These are phyloP conservation scores for Exophiala sp. DNA, from an alignment of 2,329 filamentous ascomycete genomes.

Conservation along the genomic window DNA sequence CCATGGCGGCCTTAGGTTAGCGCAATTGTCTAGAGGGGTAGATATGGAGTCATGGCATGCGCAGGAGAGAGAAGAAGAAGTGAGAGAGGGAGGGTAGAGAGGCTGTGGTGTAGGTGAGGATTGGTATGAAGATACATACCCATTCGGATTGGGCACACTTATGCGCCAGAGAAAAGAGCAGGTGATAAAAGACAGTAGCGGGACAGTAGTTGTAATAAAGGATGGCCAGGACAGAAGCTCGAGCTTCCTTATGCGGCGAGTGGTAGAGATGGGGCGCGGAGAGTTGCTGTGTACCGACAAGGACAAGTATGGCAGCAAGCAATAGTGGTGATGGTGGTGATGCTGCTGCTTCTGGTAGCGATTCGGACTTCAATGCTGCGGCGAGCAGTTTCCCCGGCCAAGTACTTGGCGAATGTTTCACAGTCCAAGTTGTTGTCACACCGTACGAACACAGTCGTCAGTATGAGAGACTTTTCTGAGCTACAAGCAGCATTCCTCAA, in stretches of 20 bases:
- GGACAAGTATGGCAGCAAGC: too few relatives aligned
- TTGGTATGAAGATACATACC: conserved; percentile 6
- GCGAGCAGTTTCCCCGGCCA: not conserved
- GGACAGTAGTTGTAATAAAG: not conserved
- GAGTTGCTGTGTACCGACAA: too few relatives aligned
- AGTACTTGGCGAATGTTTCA: conserved; percentile 7
- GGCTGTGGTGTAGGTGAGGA: not conserved
- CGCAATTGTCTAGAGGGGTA: conserved; percentile 5
- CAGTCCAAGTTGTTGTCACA: too few relatives aligned
- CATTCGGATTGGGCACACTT: not conserved
- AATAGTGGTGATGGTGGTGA: too few relatives aligned
- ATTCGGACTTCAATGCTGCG: not conserved
- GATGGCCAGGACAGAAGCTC: not conserved
- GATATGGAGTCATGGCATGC: not conserved
- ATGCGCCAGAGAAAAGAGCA: not conserved
- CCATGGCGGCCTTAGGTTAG: conserved; percentile 11
- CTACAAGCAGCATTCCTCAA: too few relatives aligned
- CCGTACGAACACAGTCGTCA: too few relatives aligned
- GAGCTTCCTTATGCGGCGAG: not conserved
- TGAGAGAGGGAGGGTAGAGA: not conserved
- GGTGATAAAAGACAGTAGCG: not conserved
- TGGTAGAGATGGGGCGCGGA: too few relatives aligned
- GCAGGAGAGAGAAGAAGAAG: not conserved
- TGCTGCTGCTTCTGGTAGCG: too few relatives aligned
- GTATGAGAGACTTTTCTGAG: not conserved